Percentiles rank a stretch among this genome's conserved stretches.
Conservation (phyloP, 2,329 filamentous ascomycete genomes). For the Paecilomyces variotii region DNA sequence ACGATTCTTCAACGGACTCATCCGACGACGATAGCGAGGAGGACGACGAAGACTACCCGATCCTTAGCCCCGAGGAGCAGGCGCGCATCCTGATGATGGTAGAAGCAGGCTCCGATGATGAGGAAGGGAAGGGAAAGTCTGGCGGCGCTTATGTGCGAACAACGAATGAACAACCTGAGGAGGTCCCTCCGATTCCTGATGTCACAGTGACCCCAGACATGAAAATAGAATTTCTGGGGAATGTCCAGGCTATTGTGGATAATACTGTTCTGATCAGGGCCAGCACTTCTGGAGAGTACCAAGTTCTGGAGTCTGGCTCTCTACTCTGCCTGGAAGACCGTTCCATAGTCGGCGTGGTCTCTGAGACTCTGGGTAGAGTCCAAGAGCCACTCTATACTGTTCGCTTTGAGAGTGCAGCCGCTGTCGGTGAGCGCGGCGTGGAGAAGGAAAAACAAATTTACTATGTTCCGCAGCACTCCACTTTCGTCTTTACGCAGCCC, state of each 20-base stretch:
- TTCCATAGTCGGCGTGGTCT: conserved; percentile 69
- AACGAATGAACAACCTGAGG: conserved; percentile 66
- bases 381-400: conserved; percentile 81
- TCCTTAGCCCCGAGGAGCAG: conserved; percentile 73
- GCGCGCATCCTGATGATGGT: conserved; percentile 78
- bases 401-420: conserved; percentile 60
- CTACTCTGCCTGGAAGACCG: conserved; percentile 72
- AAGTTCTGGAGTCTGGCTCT: conserved; percentile 76
- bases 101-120: conserved; percentile 72
- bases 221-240: conserved; percentile 67
- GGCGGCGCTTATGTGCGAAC: conserved; percentile 56
- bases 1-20: conserved; percentile 55
- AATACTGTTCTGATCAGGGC: conserved; percentile 73
- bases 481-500: conserved; percentile 78
- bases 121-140: conserved; percentile 45
- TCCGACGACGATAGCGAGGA: conserved; percentile 45
- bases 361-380: conserved; percentile 78
- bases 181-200: conserved; percentile 63
- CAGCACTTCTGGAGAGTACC: conserved; percentile 68
- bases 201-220: conserved; percentile 70
- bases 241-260: conserved; percentile 68
- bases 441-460: conserved; percentile 62
- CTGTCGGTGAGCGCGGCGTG: conserved; percentile 61
- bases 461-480: conserved; percentile 71
- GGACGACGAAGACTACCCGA: conserved; percentile 56